A percentile compares a stretch with the other conserved stretches of the same genome.
Evolutionary conservation across 805 yeast genomes (phyloP).

Genomic region (Clavispora vitiphila): DNA sequence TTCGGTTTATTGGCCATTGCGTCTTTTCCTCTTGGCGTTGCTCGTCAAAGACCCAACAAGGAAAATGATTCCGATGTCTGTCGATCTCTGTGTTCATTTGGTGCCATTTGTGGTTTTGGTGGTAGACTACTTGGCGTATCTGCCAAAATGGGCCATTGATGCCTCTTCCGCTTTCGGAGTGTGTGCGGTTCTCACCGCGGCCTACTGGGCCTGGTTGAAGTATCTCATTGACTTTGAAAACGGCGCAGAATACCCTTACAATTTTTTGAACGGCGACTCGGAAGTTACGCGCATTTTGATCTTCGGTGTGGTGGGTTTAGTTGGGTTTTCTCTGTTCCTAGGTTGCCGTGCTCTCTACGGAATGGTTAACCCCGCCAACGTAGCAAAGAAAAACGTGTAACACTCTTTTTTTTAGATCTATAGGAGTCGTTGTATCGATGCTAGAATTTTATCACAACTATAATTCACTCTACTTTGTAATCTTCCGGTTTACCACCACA

Average conservation of each 20-base stretch:
- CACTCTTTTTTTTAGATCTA: too few species aligned
- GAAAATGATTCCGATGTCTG: constrained; percentile 38
- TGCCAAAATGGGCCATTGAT: constrained; percentile 40
- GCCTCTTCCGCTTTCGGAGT: constrained; percentile 34
- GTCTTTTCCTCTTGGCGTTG: constrained; percentile 45
- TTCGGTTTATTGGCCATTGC: constrained; percentile 63
- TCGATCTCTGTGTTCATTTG: constrained; percentile 58
- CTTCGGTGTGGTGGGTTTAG: constrained; percentile 40
- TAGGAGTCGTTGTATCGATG: too few species aligned
- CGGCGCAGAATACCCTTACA: constrained; percentile 60
- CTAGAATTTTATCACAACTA: too few species aligned
- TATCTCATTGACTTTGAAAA: constrained; percentile 40
- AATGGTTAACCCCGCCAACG: neutral
- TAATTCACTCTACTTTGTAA: too few species aligned
- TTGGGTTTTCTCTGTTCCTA: constrained; percentile 26
- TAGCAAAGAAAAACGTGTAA: neutral
- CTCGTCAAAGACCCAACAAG: constrained; percentile 37
- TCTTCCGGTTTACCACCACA: too few species aligned
- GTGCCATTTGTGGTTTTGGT: constrained; percentile 51
- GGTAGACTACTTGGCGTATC: constrained; percentile 50
- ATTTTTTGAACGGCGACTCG: constrained; percentile 53
- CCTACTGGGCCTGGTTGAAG: constrained; percentile 53
- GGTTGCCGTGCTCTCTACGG: constrained; percentile 5
- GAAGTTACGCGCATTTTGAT: constrained; percentile 41
- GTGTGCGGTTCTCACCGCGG: constrained; percentile 34